Percentiles rank a stretch among this genome's conserved stretches.
Conservation (phyloP, 345 rosid species). For the Lepidium didymum region DNA sequence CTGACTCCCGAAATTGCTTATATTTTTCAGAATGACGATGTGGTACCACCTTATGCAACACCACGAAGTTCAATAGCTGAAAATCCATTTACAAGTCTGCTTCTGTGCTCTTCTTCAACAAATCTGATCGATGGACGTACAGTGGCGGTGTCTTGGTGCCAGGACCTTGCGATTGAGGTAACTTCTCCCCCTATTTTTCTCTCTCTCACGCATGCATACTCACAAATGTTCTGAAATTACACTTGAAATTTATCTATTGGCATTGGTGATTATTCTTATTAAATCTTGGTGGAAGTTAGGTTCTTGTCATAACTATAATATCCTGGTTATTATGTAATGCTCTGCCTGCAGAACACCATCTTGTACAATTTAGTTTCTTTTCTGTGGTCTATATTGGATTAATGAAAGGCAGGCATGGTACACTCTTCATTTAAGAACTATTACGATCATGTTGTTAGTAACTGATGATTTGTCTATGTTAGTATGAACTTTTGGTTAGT, state of each 20-base stretch:
- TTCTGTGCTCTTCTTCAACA: constrained; percentile 56
- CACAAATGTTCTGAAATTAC: not conserved
- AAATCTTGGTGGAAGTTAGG: not conserved
- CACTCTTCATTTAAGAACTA: constrained; percentile 1
- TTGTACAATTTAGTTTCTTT: not conserved
- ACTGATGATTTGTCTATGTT: not conserved
- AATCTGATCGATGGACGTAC: constrained; percentile 18
- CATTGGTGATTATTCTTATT: not conserved
- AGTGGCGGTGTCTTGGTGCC: constrained; percentile 73
- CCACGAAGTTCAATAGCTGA: constrained; percentile 82
- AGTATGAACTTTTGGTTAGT: not conserved
- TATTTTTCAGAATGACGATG: constrained; percentile 63
- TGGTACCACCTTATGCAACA: constrained; percentile 61
- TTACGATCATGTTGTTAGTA: not conserved
- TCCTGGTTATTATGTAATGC: not conserved
- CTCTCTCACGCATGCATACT: not conserved
- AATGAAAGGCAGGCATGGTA: not conserved
- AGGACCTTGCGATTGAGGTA: constrained; percentile 76
- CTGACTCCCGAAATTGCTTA: constrained; percentile 17
- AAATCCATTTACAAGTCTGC: constrained; percentile 89
- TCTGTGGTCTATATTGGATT: not conserved
- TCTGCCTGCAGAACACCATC: not conserved
- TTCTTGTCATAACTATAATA: constrained; percentile 1
- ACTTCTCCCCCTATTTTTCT: constrained; percentile 14
- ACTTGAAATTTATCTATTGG: not conserved